Evolutionary conservation across 257 asterid genomes (phyloP).

Genomic region (Solanum paucissectum): DNA sequence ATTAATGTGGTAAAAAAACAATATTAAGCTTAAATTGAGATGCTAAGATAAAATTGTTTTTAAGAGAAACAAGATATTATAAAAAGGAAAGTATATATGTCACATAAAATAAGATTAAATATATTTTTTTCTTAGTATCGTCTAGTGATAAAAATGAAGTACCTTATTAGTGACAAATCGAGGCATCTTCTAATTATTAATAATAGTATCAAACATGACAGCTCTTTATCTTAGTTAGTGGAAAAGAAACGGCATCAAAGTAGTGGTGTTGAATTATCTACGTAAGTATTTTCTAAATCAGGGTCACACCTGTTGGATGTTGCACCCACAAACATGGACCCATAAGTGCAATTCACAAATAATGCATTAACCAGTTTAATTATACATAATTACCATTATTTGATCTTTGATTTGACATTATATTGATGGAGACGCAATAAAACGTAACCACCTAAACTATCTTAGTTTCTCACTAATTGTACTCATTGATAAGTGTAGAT

Average conservation of each 20-base stretch:
- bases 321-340: neutral
- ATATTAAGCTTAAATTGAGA: neutral
- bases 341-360: neutral
- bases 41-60: neutral
- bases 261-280: neutral
- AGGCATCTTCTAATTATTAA: neutral
- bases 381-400: neutral
- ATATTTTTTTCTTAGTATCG: neutral
- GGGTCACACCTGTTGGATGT: neutral
- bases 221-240: neutral
- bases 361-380: neutral
- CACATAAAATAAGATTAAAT: neutral
- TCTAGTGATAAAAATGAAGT: neutral
- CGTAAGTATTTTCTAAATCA: neutral
- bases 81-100: neutral
- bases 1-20: neutral
- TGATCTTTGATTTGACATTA: neutral
- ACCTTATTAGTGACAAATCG: neutral
- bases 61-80: neutral
- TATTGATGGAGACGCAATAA: neutral
- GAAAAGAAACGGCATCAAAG: neutral
- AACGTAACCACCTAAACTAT: neutral
- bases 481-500: neutral
- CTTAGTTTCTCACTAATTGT: neutral
- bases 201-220: neutral